Evolutionary conservation across 2,329 filamentous ascomycete species (phyloP), one percentile per base, ranked within the genome.

Genomic region (Kalaharituber pfeilii): DNA sequence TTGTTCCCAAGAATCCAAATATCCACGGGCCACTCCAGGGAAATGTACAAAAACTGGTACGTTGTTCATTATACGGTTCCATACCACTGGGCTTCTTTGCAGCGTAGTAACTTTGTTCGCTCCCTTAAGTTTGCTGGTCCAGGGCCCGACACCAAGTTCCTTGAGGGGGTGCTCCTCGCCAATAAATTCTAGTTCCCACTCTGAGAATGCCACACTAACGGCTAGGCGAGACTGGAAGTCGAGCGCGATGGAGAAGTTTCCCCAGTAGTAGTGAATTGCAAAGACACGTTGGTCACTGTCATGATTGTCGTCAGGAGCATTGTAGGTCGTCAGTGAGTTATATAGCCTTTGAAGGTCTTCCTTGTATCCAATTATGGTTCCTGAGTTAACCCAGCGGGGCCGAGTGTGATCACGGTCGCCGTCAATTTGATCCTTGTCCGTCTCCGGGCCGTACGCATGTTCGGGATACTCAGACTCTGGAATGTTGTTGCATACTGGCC

Each of bases 351-450:
- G 62, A 20, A 67, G 53, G 51, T 67, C 64, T 30, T 59, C 61
- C n/a, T 69, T 57, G 1, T 69, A 70, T 0, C 69, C 71, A 50
- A 73, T 70, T 25, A 72, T 66, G n/a, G 70, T 71, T n/a, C 71
- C 71, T 4, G 71, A 73, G 62, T 73, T 73, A 29, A 73, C 64
- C 66, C 67, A 73, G 20, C 67, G 66, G 7, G 70, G 67, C 3
- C 61, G 57, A 3, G 44, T 39, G 29, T 69, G 66, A 18, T 64
- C 62, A 36, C 62, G 62, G n/a, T 18, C 42, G 13, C 2, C n/a
- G 15, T 53, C 36, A 51, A 65, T 60, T 2, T 66, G 62, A 24
- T 59, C 58, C 15, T 53, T 45, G 42, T 67, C 67, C 2, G 65
- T 66, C 27, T 67, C 59, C 8, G 67, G 64, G 2, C 71, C 71